These are phyloP conservation scores for Cytospora piceicola DNA, from an alignment of 2,329 filamentous ascomycete species.

Conservation along the genomic window DNA sequence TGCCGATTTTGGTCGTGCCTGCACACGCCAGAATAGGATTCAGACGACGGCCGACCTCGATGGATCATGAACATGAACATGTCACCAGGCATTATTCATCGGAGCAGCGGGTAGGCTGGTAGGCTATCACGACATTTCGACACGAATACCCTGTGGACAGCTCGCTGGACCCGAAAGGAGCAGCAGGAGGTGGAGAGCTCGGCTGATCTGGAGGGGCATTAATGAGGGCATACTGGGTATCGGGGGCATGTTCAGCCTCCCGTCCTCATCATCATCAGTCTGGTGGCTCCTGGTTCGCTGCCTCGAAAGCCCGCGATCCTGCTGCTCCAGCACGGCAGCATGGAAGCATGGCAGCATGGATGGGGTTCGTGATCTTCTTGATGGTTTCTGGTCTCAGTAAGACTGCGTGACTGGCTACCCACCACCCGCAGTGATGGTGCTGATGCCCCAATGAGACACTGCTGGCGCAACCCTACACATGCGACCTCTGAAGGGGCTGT, in stretches of 20 bases:
- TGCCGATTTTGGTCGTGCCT: constrained; percentile 9
- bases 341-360: no score
- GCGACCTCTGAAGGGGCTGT: constrained; percentile 6
- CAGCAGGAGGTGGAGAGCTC: constrained; percentile 2
- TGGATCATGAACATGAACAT: constrained; percentile 13
- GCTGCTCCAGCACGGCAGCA: background rate
- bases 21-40: constrained; percentile 21
- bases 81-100: constrained; percentile 12
- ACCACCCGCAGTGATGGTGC: constrained; percentile 25
- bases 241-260: background rate
- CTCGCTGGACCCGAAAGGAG: constrained; percentile 12
- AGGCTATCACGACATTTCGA: background rate
- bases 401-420: constrained; percentile 10
- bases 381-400: constrained; percentile 26
- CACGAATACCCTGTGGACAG: constrained; percentile 14
- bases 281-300: background rate
- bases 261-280: constrained; percentile 2
- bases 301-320: background rate
- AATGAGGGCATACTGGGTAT: background rate
- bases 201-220: background rate
- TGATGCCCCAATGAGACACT: constrained; percentile 29
- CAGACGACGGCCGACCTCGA: background rate
- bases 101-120: constrained; percentile 13
- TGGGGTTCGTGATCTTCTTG: background rate
- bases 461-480: constrained; percentile 20